phyloP scores from a whole-genome alignment of 2,329 filamentous ascomycete genomes.

The Coniochaeta hoffmannii region DNA sequence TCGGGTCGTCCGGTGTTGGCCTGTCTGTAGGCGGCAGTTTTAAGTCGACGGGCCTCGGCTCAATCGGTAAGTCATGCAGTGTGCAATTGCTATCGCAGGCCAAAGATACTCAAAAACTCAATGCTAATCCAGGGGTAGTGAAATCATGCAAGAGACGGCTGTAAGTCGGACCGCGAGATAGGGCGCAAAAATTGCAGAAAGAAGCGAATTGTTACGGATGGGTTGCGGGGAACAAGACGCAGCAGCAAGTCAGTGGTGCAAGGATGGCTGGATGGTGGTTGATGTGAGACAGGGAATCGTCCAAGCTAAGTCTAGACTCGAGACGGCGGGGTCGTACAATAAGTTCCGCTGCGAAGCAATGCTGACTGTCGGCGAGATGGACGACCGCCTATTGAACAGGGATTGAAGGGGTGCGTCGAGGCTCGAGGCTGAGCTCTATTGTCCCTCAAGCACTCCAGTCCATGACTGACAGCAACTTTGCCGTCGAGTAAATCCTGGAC shows the following conservation, averaged over 20 bases:
- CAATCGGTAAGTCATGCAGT: neutral
- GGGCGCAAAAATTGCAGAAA: neutral
- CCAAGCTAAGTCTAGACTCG: neutral
- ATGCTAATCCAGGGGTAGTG: neutral
- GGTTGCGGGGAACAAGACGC: neutral
- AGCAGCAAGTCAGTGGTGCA: neutral
- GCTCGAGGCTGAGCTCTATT: neutral
- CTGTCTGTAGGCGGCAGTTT: neutral
- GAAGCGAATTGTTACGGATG: neutral
- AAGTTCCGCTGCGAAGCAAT: neutral
- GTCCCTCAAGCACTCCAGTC: neutral
- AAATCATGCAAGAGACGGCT: neutral
- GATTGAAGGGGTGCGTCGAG: neutral
- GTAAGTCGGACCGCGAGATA: neutral
- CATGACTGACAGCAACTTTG: neutral
- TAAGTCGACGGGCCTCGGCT: neutral
- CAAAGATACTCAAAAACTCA: neutral
- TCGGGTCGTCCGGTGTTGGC: neutral
- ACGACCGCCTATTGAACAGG: neutral
- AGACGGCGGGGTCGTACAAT: neutral
- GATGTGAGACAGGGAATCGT: slow-evolving; percentile 1
- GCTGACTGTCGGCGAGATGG: neutral
- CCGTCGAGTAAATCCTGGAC: neutral
- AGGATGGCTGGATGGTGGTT: neutral
- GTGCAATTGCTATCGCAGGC: neutral